Base-by-base conservation (phyloP, 2,329 filamentous ascomycete genomes). In the Cephalotrichum gorgonifer region DNA sequence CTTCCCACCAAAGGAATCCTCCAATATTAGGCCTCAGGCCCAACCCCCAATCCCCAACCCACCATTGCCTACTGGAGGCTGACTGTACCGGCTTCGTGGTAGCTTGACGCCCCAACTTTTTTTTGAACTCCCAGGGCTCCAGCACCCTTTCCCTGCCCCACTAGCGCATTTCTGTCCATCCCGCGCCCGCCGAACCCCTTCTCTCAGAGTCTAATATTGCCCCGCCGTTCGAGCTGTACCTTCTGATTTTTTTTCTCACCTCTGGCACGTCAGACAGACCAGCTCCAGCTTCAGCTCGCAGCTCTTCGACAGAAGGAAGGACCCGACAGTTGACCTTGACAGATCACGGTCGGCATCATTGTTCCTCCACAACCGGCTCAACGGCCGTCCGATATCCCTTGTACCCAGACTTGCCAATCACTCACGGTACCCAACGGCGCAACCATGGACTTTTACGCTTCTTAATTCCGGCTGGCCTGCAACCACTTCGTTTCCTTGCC, bases 371-470 rank as follows among this genome's bases (percentile, higher is more conserved):
- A 22, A n/a, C 17, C 9, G 35, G 35, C 35, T 20, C 17, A 22
- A 20, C n/a, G 17, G 35, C n/a, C 35, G 35, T 39, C 35, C 2
- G 27, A 43, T 43, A 26, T n/a, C 14, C 23, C 25, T 23, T 11
- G 15, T 26, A 43, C 41, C 46, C 26, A 20, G 30, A 48, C 38
- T 23, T 48, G 27, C 46, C 46, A 48, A 48, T 31, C 38, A 42
- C 38, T 14, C 15, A 47, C 45, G 45, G 45, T 47, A 48, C 23
- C 46, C 12, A 42, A 48, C 20, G 38, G 27, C 46, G 46, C 46
- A 48, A 43, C 46, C 46, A 48, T 48, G 46, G 46, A 48, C 22
- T 27, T 28, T 31, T 43, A 43, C 39, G 43, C 26, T 25, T 48
- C 46, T 43, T 48, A 42, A 48, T 38, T 33, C 28, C 23, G 39